Evolutionary conservation across 306 rosid genomes (phyloP), one percentile per base, ranked within the genome.

Genomic region (Begonia fuchsioides): DNA sequence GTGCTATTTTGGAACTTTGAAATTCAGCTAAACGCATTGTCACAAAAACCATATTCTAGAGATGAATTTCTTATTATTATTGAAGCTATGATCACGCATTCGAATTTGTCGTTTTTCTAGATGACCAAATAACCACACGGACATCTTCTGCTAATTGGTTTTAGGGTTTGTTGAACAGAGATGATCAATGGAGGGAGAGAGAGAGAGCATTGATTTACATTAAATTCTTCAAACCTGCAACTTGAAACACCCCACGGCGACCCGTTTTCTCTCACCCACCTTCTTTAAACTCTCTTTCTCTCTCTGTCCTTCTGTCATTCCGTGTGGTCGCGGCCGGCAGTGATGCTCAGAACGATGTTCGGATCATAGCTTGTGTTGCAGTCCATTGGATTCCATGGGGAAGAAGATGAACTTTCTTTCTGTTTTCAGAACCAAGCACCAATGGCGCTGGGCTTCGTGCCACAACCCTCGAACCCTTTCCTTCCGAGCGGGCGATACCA

Each of bases 361-460:
- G 7, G 35, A 26, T 26, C 35, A 26, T 26, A 26, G 7, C 35
- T 26, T 1, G 35, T 26, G 35, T 26, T 26, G 32, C 35, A 26
- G 35, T 26, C 35, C 35, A 5, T 26, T 8, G 7, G 35, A 2
- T 26, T 8, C 35, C 35, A 26, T 26, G 7, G 78, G 70, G 50
- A 83, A 74, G 75, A 79, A 65, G 57, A 56, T 67, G 19, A 60
- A 65, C 47, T 53, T 57, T 15, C 59, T 76, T 26, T 71, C 79
- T 40, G 56, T 77, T n/a, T 72, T 71, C 76, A 80, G 58, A 58
- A 45, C 39, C 61, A 72, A 61, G 10, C 14, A 61, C 41, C 75
- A 70, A 51, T 79, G 85, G 87, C 78, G 68, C 16, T 52, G 76
- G 40, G 70, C 82, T 11, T 67, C 73, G 1, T 82, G 94, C 54